phyloP scores from a whole-genome alignment of 73 alveolate species.

The Tetrahymena malaccensis region DNA sequence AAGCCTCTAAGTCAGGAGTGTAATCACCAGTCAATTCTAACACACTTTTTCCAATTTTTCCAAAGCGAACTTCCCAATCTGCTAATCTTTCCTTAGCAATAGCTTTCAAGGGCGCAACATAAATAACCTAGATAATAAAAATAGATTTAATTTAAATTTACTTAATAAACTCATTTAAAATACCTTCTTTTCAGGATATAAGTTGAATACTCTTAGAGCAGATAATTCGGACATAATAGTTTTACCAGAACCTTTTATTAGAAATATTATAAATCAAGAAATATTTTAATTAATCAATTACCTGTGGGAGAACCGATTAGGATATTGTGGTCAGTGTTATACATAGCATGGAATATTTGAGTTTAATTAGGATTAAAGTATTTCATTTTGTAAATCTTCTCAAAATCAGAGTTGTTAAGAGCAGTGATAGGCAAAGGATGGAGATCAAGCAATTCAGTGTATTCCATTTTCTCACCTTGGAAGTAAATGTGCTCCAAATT shows the following conservation, averaged over 20 bases:
- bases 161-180: not conserved
- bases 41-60: constrained; percentile 67
- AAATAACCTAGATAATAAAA: constrained; percentile 61
- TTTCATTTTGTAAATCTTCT: constrained; percentile 83
- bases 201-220: constrained; percentile 78
- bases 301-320: constrained; percentile 99
- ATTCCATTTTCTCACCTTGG: constrained; percentile 50
- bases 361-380: constrained; percentile 99
- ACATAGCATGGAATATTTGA: constrained; percentile 71
- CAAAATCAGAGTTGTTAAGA: constrained; percentile 84
- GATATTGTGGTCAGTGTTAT: constrained; percentile 92
- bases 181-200: constrained; percentile 70
- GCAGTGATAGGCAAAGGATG: constrained; percentile 95
- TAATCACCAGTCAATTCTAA: constrained; percentile 96
- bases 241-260: constrained; percentile 72
- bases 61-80: constrained; percentile 86
- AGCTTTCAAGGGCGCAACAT: constrained; percentile 98
- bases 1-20: constrained; percentile 90
- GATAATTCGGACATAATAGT: constrained; percentile 99
- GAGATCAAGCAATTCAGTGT: constrained; percentile 91
- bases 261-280: not conserved
- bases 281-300: constrained; percentile 25
- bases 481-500: not conserved
- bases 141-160: not conserved
- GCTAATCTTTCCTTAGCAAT: constrained; percentile 94